Conservation (phyloP, 2,329 filamentous ascomycete genomes). For the Colletotrichum karsti region DNA sequence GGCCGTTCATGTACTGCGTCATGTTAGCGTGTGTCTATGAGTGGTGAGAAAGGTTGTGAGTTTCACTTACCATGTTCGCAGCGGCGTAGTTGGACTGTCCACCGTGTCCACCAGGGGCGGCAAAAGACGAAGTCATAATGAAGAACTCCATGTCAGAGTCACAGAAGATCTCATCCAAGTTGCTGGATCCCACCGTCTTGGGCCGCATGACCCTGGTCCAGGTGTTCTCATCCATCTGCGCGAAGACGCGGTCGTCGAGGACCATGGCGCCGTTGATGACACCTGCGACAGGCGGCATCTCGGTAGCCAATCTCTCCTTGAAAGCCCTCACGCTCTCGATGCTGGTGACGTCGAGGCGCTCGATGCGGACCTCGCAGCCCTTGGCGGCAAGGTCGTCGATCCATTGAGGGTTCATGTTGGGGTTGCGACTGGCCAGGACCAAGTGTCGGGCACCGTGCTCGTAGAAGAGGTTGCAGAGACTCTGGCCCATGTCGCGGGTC, state of each 20-base stretch:
- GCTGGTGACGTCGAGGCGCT: slow-evolving; percentile 34
- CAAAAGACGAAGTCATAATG: slow-evolving; percentile 43
- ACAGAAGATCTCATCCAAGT: slow-evolving; percentile 41
- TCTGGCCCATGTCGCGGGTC: slow-evolving; percentile 42
- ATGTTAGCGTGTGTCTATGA: background rate
- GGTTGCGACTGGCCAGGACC: slow-evolving; percentile 45
- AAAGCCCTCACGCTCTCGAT: slow-evolving; percentile 23
- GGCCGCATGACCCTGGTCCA: slow-evolving; percentile 39
- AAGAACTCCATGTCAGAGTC: slow-evolving; percentile 45
- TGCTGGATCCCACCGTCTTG: slow-evolving; percentile 42
- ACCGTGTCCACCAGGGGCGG: slow-evolving; percentile 36
- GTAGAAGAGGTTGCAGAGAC: slow-evolving; percentile 46
- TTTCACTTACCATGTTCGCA: slow-evolving; percentile 41
- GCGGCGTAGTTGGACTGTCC: slow-evolving; percentile 55
- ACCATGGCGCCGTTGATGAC: slow-evolving; percentile 49
- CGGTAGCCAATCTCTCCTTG: slow-evolving; percentile 29
- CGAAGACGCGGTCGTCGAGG: slow-evolving; percentile 41
- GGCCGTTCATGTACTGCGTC: slow-evolving; percentile 44
- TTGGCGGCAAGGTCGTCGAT: slow-evolving; percentile 23
- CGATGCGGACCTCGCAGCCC: slow-evolving; percentile 29
- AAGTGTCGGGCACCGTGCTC: slow-evolving; percentile 42
- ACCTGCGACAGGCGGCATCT: slow-evolving; percentile 46
- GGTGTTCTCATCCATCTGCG: slow-evolving; percentile 38
- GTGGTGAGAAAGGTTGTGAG: background rate
- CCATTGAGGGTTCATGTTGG: slow-evolving; percentile 35